Evolutionary conservation across 2,329 filamentous ascomycete species (phyloP).

Genomic region (Rutstroemia sp.): DNA sequence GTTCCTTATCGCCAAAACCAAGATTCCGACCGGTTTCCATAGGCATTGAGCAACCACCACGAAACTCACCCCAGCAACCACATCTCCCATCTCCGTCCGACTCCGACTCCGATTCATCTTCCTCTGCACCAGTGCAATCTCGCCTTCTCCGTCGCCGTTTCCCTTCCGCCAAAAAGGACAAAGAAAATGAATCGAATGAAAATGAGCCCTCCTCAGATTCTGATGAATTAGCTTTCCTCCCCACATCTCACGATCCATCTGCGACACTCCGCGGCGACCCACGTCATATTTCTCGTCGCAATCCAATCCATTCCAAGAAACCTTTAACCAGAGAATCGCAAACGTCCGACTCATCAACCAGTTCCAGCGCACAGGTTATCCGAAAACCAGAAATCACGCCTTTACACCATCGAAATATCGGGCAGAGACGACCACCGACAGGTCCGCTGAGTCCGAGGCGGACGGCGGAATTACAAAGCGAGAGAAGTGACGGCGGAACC

Average conservation of each 20-base stretch:
- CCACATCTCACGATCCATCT: slow-evolving; percentile 22
- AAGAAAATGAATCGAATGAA: slow-evolving; percentile 17
- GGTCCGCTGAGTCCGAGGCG: slow-evolving; percentile 52
- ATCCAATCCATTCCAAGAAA: slow-evolving; percentile 15
- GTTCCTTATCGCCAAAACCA: slow-evolving; percentile 23
- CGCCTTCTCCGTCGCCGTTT: slow-evolving; percentile 27
- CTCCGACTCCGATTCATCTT: slow-evolving; percentile 17
- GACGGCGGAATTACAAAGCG: slow-evolving; percentile 50
- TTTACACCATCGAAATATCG: background rate
- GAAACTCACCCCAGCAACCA: slow-evolving; percentile 13
- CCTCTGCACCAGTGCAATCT: slow-evolving; percentile 22
- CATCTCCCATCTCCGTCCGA: slow-evolving; percentile 20
- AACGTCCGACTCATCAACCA: slow-evolving; percentile 56
- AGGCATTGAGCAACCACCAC: slow-evolving; percentile 7
- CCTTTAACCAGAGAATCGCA: slow-evolving; percentile 22
- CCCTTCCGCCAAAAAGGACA: slow-evolving; percentile 18
- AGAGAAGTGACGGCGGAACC: slow-evolving; percentile 60
- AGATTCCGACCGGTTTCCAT: slow-evolving; percentile 15
- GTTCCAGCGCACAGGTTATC: slow-evolving; percentile 33
- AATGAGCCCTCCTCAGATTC: slow-evolving; percentile 22
- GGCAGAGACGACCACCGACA: slow-evolving; percentile 11
- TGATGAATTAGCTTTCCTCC: slow-evolving; percentile 26
- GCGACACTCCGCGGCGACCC: slow-evolving; percentile 26
- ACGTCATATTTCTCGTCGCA: slow-evolving; percentile 12
- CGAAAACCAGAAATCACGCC: slow-evolving; percentile 9